Percentiles rank a stretch among this genome's conserved stretches.
phyloP scores from a whole-genome alignment of 495 filamentous ascomycete species.

The Ramalina intermedia region DNA sequence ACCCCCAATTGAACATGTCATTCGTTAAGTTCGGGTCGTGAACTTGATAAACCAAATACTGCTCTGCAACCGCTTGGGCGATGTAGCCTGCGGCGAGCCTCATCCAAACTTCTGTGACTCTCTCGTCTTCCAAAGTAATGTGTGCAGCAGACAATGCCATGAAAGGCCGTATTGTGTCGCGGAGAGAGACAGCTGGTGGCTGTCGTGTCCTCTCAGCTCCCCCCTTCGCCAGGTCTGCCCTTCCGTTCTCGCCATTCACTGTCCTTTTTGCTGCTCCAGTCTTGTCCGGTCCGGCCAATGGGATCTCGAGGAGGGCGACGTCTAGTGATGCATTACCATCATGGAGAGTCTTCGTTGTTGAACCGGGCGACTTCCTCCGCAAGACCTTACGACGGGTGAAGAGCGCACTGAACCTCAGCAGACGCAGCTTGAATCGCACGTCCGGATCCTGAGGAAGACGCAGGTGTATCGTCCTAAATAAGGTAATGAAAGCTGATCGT shows the following conservation, averaged over 20 bases:
- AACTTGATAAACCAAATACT: slow-evolving; percentile 23
- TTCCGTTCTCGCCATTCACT: too few relatives aligned
- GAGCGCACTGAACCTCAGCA: slow-evolving; percentile 22
- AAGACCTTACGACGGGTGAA: slow-evolving; percentile 17
- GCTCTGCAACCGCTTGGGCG: slow-evolving; percentile 35
- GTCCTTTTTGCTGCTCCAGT: too few relatives aligned
- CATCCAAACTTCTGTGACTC: slow-evolving; percentile 24
- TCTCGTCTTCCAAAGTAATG: slow-evolving; percentile 1
- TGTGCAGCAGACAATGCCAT: slow-evolving; percentile 31
- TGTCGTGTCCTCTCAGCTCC: too few relatives aligned
- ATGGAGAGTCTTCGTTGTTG: neutral
- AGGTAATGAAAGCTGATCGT: slow-evolving; percentile 17
- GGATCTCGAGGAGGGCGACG: too few relatives aligned
- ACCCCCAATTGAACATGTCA: slow-evolving; percentile 23
- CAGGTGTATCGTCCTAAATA: slow-evolving; percentile 21
- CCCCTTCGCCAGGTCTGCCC: too few relatives aligned
- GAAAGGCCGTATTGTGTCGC: slow-evolving; percentile 31
- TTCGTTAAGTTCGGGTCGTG: slow-evolving; percentile 14
- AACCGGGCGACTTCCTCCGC: neutral
- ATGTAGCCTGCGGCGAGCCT: slow-evolving; percentile 33
- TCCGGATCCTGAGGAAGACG: slow-evolving; percentile 3
- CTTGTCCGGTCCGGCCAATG: too few relatives aligned
- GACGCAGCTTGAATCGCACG: slow-evolving; percentile 19
- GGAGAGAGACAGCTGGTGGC: slow-evolving; percentile 14
- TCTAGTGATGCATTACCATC: too few relatives aligned